A percentile compares a stretch with the other conserved stretches of the same genome.
Evolutionary conservation across 495 filamentous ascomycete genomes (phyloP).

Genomic region (Trypethelium eluteriae): DNA sequence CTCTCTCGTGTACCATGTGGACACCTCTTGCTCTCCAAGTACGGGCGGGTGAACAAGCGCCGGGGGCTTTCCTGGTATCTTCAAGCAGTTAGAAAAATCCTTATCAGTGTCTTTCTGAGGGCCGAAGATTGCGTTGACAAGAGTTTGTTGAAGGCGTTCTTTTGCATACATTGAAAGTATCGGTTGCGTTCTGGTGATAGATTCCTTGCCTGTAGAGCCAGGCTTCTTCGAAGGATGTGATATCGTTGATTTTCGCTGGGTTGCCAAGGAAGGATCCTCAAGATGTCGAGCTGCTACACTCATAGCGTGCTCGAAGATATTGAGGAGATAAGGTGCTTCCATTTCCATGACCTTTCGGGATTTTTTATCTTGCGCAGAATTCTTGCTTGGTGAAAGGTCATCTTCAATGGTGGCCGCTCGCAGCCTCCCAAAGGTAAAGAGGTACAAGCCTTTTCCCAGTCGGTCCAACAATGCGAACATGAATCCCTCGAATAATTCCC

Average conservation of each 20-base stretch:
- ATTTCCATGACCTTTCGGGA: slow-evolving; percentile 20
- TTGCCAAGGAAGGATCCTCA: slow-evolving; percentile 14
- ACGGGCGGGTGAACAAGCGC: slow-evolving; percentile 21
- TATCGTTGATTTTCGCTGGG: slow-evolving; percentile 7
- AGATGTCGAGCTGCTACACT: slow-evolving; percentile 28
- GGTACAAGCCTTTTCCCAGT: slow-evolving; percentile 27
- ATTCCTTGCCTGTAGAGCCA: neutral
- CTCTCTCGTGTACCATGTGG: slow-evolving; percentile 33
- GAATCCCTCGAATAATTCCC: slow-evolving; percentile 34
- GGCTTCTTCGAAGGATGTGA: slow-evolving; percentile 13
- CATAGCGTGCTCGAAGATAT: slow-evolving; percentile 29
- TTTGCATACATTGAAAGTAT: slow-evolving; percentile 25
- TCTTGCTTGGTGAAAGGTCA: neutral
- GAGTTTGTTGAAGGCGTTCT: slow-evolving; percentile 33
- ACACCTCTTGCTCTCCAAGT: slow-evolving; percentile 26
- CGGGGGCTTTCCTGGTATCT: slow-evolving; percentile 25
- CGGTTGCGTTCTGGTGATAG: slow-evolving; percentile 16
- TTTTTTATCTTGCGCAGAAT: slow-evolving; percentile 8
- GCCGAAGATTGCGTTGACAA: slow-evolving; percentile 32
- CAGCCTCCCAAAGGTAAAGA: slow-evolving; percentile 23
- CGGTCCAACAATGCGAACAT: slow-evolving; percentile 28
- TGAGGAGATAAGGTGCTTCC: slow-evolving; percentile 29
- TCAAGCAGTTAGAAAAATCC: slow-evolving; percentile 28
- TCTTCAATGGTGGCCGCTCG: slow-evolving; percentile 12
- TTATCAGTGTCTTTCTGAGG: slow-evolving; percentile 21